phyloP scores from a whole-genome alignment of 805 yeast species.

The Naumovozyma dairenensis region DNA sequence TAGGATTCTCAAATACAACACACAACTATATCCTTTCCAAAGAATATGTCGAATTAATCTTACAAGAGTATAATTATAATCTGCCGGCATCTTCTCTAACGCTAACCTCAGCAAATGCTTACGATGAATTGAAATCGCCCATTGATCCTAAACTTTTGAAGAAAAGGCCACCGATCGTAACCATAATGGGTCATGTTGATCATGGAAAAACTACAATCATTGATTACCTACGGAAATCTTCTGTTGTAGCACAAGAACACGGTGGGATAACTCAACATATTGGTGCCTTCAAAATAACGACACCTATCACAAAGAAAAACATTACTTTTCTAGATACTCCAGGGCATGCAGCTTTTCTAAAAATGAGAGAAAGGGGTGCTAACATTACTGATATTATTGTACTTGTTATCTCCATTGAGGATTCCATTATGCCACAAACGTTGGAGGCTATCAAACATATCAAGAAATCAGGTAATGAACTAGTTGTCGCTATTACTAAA shows the following conservation, averaged over 20 bases:
- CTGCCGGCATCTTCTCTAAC: slow-evolving; percentile 27
- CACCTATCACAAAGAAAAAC: slow-evolving; percentile 61
- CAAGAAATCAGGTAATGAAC: slow-evolving; percentile 37
- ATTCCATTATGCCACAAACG: slow-evolving; percentile 96
- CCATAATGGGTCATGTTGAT: slow-evolving; percentile 98
- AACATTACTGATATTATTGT: slow-evolving; percentile 85
- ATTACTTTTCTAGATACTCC: slow-evolving; percentile 95
- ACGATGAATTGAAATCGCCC: slow-evolving; percentile 50
- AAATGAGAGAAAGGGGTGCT: slow-evolving; percentile 96
- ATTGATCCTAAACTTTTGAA: slow-evolving; percentile 39
- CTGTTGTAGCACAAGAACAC: slow-evolving; percentile 73
- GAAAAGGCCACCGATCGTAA: slow-evolving; percentile 84
- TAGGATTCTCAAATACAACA: slow-evolving; percentile 64
- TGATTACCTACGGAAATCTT: slow-evolving; percentile 75
- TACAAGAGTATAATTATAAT: slow-evolving; percentile 79
- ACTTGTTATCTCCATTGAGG: slow-evolving; percentile 93
- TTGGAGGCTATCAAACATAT: slow-evolving; percentile 92
- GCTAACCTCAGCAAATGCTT: slow-evolving; percentile 47
- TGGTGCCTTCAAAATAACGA: slow-evolving; percentile 87
- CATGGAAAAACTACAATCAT: slow-evolving; percentile 95
- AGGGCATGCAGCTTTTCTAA: slow-evolving; percentile 93
- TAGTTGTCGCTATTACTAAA: slow-evolving; percentile 88
- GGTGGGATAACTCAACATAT: slow-evolving; percentile 98
- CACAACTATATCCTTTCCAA: slow-evolving; percentile 74
- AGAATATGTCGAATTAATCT: slow-evolving; percentile 77